Conservation (phyloP, 176 grass and related monocot species). For the Zoysia japonica region DNA sequence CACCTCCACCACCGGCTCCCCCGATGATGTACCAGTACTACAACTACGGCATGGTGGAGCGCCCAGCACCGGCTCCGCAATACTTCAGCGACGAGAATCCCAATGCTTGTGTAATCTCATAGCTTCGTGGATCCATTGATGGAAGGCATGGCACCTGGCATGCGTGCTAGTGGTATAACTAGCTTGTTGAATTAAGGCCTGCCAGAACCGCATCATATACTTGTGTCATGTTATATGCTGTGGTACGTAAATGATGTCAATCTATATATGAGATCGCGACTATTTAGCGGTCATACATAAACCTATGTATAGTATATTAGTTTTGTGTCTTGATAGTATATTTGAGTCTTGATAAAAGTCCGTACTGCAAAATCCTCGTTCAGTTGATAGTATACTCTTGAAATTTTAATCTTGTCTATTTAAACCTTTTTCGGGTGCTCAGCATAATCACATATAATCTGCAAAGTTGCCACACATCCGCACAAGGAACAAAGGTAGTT, state of each 20-base stretch:
- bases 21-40: constrained; percentile 39
- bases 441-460: too few species aligned
- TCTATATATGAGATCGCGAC: background rate
- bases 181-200: background rate
- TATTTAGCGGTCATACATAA: constrained; percentile 4
- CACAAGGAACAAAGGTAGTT: too few species aligned
- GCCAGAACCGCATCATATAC: background rate
- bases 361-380: too few species aligned
- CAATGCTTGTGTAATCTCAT: constrained; percentile 77
- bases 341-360: too few species aligned
- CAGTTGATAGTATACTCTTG: too few species aligned
- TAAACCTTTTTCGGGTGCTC: too few species aligned
- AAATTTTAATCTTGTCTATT: too few species aligned
- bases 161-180: background rate
- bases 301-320: background rate
- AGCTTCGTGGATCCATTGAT: background rate
- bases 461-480: too few species aligned
- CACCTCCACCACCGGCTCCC: background rate
- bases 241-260: constrained; percentile 1
- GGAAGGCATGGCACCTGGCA: background rate
- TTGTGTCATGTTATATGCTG: background rate
- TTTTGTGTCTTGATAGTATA: too few species aligned
- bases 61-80: constrained; percentile 48
- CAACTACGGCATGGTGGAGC: constrained; percentile 52
- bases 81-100: constrained; percentile 93